A percentile compares a stretch with the other conserved stretches of the same genome.
These are phyloP conservation scores for Hypoxylon sp. DNA, from an alignment of 2,329 filamentous ascomycete genomes.

Conservation along the genomic window DNA sequence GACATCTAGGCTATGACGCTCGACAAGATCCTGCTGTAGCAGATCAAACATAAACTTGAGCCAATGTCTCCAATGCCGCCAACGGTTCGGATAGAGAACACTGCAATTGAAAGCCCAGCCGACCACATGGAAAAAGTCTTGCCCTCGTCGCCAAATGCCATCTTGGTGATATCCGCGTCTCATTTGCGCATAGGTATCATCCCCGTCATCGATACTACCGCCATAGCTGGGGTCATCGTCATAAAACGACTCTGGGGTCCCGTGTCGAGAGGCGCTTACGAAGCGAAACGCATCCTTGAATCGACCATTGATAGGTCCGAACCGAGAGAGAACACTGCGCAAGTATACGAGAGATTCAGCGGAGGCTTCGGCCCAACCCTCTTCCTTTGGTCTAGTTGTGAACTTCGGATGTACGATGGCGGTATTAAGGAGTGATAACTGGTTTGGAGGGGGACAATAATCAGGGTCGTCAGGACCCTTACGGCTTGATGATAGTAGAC, in stretches of 20 bases:
- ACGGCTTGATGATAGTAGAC: constrained; percentile 70
- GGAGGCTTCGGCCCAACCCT: constrained; percentile 74
- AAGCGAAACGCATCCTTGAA: constrained; percentile 83
- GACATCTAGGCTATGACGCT: constrained; percentile 67
- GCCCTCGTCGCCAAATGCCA: constrained; percentile 80
- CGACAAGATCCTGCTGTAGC: constrained; percentile 78
- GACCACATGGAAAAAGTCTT: constrained; percentile 89
- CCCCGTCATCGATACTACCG: constrained; percentile 65
- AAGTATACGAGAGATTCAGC: constrained; percentile 79
- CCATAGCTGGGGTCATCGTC: constrained; percentile 65
- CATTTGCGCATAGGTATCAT: constrained; percentile 68
- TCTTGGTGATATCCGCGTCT: constrained; percentile 73
- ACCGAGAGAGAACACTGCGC: constrained; percentile 73
- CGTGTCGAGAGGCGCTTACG: constrained; percentile 54
- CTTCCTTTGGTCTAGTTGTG: constrained; percentile 78
- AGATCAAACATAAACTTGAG: constrained; percentile 84
- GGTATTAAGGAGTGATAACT: constrained; percentile 83
- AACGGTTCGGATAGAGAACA: constrained; percentile 77
- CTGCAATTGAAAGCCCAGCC: constrained; percentile 97
- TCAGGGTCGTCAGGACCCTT: constrained; percentile 58
- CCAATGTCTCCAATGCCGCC: constrained; percentile 87
- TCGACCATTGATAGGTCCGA: constrained; percentile 79
- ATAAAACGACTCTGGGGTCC: constrained; percentile 58
- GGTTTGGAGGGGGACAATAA: constrained; percentile 77
- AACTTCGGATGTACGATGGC: constrained; percentile 85